Evolutionary conservation across 2,329 filamentous ascomycete genomes (phyloP), one percentile per base, ranked within the genome.

Genomic region (Xylaria arbuscula): DNA sequence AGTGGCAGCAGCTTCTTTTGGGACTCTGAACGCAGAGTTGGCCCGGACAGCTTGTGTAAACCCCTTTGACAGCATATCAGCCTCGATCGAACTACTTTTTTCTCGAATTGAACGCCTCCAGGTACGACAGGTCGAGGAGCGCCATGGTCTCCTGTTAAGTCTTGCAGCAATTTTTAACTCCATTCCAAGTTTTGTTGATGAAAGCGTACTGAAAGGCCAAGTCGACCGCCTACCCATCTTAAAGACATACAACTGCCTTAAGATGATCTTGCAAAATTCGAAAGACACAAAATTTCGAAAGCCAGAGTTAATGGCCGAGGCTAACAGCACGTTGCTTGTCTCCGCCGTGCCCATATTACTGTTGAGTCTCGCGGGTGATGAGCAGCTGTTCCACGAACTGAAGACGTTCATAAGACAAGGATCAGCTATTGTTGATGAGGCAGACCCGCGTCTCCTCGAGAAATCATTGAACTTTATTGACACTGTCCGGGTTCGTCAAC

Each of bases 1-100:
- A 73, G 86, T 88, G 58, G 90, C 93, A 15, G 93, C 92, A 1
- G 80, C 80, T 1, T 90, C 92, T 0, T 89, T 95, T 73, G 93
- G 93, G 6, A 76, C 79, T 1, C 77, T 94, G 4, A 84, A 80
- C 70, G 82, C 78, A 42, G 80, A 83, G 65, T 74, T 83, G 42
- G 80, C 82, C 3, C 68, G 66, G 9, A 59, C 69, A 10, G 66
- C 78, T 7, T 60, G 67, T 0, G 47, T 68, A 0, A 67, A 75
- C 55, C 71, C 78, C 0, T 51, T 78, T 24, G 64, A 66, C n/a
- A 73, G 76, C 45, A 76, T 82, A 58, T 67, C 75, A 73, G 62
- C 69, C 7, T 80, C 81, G 1, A 67, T 87, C 70, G 76, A 80
- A 66, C 65, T 81, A 73, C 75, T 91, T 0, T 76, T 83, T 19